Base-by-base conservation (phyloP, 2,329 filamentous ascomycete genomes). In the Cordyceps tenuipes region DNA sequence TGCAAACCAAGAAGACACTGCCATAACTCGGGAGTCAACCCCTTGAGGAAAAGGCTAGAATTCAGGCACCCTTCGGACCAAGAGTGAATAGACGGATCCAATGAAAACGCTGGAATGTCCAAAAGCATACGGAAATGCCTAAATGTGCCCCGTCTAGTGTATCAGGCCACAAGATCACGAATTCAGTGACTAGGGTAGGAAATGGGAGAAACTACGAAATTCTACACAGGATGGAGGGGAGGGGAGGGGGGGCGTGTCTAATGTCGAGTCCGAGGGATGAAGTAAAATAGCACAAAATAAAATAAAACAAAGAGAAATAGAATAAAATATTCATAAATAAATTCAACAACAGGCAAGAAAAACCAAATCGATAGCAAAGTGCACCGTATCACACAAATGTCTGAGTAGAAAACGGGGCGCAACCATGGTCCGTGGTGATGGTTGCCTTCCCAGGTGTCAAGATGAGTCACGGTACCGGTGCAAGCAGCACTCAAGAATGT, bases 151-250 rank as follows among this genome's bases (percentile, higher is more conserved):
- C 56, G 5, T 50, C 47, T 48, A 36, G 8, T 41, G 26, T 26
- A 39, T 10, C 48, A n/a, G 57, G 49, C 57, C 57, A 59, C 57
- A 59, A 53, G 26, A 47, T 48, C 49, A 41, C 43, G 44, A 46
- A 43, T 51, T 3, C 3, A 39, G 49, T 54, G 57, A 59, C 57
- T 53, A 49, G 53, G 50, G 49, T 49, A 19, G 10, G 13, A 15
- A 53, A 39, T 44, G 56, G 34, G 36, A 17, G 2, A 29, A 29
- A 8, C 29, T 29, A 29, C 29, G 29, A 29, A 8, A 29, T 19
- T 51, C 47, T 43, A 47, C 39, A 53, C 41, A 51, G 29, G 12
- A 17, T 17, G 51, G 17, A 23, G 19, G 39, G 3, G 29, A 31
- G 44, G 5, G 54, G 44, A 3, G 54, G 23, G 43, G 17, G 54